These are phyloP conservation scores for Picea abies DNA, from an alignment of 83 land plant species.

Conservation along the genomic window DNA sequence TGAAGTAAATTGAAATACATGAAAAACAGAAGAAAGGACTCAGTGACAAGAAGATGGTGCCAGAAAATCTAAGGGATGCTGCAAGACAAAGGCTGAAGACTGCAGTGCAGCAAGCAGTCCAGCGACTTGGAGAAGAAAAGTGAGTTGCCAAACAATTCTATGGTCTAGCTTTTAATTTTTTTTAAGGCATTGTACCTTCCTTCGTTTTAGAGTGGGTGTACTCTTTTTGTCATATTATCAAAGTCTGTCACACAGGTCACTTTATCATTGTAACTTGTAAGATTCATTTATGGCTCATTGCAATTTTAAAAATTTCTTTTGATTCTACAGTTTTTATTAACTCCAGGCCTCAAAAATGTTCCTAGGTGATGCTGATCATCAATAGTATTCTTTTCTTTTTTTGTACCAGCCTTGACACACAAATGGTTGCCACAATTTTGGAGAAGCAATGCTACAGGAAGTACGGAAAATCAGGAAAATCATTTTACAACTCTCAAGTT, in stretches of 20 bases:
- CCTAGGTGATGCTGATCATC: not conserved
- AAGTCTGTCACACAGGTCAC: not conserved
- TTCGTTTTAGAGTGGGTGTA: slow-evolving; percentile 1
- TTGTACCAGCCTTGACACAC: slow-evolving; percentile 39
- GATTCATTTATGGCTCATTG: not conserved
- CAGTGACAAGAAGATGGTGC: slow-evolving; percentile 48
- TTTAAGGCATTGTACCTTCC: not conserved
- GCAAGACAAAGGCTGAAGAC: slow-evolving; percentile 48
- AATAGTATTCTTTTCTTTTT: not conserved
- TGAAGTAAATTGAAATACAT: not conserved
- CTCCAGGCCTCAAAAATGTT: not conserved
- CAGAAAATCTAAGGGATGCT: slow-evolving; percentile 52
- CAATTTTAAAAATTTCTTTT: not conserved
- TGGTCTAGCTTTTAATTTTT: not conserved
- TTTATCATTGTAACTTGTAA: not conserved
- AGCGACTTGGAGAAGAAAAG: slow-evolving; percentile 53
- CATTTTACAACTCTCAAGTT: slow-evolving; percentile 85
- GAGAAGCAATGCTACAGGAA: slow-evolving; percentile 80
- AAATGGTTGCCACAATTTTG: slow-evolving; percentile 45
- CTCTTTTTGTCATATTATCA: not conserved
- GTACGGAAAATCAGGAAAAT: slow-evolving; percentile 74
- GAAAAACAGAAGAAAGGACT: slow-evolving; percentile 27
- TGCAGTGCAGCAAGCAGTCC: slow-evolving; percentile 53
- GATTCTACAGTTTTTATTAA: not conserved
- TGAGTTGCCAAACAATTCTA: slow-evolving; percentile 21